phyloP scores from a whole-genome alignment of 164 flowering plant species.

The Sextonia rubra region DNA sequence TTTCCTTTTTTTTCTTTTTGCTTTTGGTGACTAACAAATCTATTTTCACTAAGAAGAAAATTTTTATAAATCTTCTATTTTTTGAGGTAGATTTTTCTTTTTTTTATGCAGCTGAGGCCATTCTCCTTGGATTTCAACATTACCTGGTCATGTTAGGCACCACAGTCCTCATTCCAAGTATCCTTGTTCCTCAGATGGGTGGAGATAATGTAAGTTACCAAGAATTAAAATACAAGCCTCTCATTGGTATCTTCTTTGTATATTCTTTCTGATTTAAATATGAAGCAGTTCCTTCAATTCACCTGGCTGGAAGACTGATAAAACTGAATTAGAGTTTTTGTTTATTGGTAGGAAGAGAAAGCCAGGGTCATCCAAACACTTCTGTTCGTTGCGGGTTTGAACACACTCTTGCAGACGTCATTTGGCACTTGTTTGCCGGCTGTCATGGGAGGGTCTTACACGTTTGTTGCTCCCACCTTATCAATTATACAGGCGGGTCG shows the following conservation, averaged over 20 bases:
- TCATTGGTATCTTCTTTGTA: not conserved
- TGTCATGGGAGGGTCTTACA: conserved; percentile 85
- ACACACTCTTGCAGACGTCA: conserved; percentile 62
- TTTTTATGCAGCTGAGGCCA: conserved; percentile 80
- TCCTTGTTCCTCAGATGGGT: conserved; percentile 99
- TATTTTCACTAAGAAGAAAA: not conserved
- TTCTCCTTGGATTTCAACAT: conserved; percentile 95
- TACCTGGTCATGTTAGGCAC: conserved; percentile 97
- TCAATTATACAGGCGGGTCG: conserved; percentile 81
- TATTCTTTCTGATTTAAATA: not conserved
- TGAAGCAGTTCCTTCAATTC: not conserved
- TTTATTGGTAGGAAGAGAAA: conserved; percentile 62
- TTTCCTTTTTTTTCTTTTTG: too few relatives aligned
- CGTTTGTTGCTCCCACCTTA: conserved; percentile 72
- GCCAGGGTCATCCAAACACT: conserved; percentile 82
- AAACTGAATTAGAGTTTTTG: too few relatives aligned
- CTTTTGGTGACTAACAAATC: not conserved
- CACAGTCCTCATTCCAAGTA: conserved; percentile 77
- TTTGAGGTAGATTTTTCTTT: not conserved
- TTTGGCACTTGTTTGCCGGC: conserved; percentile 92
- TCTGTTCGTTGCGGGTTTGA: conserved; percentile 84
- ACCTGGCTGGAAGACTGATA: not conserved
- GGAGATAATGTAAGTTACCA: conserved; percentile 81
- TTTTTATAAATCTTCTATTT: not conserved
- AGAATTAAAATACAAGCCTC: not conserved